Base-by-base conservation (phyloP, 2,329 filamentous ascomycete species). In the Exutisphaerella laricina region DNA sequence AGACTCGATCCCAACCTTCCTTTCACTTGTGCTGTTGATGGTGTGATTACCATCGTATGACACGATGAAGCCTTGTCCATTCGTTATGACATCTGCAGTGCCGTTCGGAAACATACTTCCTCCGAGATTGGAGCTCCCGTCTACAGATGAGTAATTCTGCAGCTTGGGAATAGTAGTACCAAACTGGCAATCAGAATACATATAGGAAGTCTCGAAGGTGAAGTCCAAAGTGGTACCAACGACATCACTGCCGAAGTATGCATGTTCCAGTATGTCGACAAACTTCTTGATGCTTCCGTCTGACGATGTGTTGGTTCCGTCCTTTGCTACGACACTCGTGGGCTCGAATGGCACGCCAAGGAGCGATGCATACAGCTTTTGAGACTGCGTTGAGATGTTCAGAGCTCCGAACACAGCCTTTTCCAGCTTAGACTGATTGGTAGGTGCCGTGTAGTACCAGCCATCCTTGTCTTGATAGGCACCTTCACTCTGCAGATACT, bases 1-100 rank as follows among this genome's bases (percentile, higher is more conserved):
- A 9, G 40, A 43, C n/a, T 39, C 28, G 13, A 44, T 9, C 7
- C 35, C 34, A 14, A 44, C 26, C 12, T 20, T 31, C 13, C 41
- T 14, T 14, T 18, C 17, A 37, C 17, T 1, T 7, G 34, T 32
- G 14, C 25, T 32, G 26, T 39, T 34, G 6, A 39, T 12, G 13
- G 5, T 39, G 26, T 44, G 34, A 12, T 23, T 18, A 13, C 14
- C 20, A 18, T 44, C 41, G 34, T 39, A 44, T 4, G 26, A 14
- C 16, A 44, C 32, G 6, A 18, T 16, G 17, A 39, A 39, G 10
- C 41, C 35, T 13, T 23, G 29, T 8, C 22, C 21, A n/a, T 36
- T 45, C 4, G 30, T 34, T n/a, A 23, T 13, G 8, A 45, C 17
- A 14, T 16, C 31, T 17, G 36, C 21, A 12, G 29, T 40, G 13